Base-by-base conservation (phyloP, 345 rosid genomes). In the Mercurialis annua region DNA sequence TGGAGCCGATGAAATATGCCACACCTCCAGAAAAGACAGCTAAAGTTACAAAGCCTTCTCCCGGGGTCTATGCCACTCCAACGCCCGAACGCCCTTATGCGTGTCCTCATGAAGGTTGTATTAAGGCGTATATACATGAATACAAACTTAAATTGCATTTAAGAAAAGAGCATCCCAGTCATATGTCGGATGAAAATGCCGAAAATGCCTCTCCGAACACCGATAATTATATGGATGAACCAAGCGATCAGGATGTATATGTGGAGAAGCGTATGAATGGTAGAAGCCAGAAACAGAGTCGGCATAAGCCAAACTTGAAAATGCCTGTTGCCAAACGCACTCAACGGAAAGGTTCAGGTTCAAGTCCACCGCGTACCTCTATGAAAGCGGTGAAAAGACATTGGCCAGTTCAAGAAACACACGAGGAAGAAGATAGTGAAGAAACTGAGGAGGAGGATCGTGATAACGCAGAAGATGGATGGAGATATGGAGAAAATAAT, bases 111-210 rank as follows among this genome's bases (percentile, higher is more conserved):
- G 92, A 92, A 38, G 92, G 89, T 20, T 91, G 99, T 65, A 92
- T 87, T 60, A 94, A 94, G 80, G 93, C 96, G 30, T 94, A 91
- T 80, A 94, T 89, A 66, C 99, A 94, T 71, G 98, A 92, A 71
- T 94, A 94, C 86, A 91, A 94, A 84, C 97, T 91, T 60, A 94
- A 89, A 78, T 97, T 91, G 72, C 99, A 94, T 80, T 69, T 94
- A 47, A 83, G 87, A 80, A 87, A 95, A 59, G 96, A 91, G 76
- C 99, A 94, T 86, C 98, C 93, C 0, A 96, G 86, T 62, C 95
- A 89, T 76, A 73, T 76, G 70, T 63, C 72, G 0, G 97, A 94
- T 52, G 97, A 91, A 74, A 84, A 85, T 43, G 70, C 81, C 1
- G 90, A 87, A 77, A 83, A 78, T 65, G 77, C 84, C n/a, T 75